Base-by-base conservation (phyloP, 2,329 filamentous ascomycete genomes). In the Alternaria sp. region DNA sequence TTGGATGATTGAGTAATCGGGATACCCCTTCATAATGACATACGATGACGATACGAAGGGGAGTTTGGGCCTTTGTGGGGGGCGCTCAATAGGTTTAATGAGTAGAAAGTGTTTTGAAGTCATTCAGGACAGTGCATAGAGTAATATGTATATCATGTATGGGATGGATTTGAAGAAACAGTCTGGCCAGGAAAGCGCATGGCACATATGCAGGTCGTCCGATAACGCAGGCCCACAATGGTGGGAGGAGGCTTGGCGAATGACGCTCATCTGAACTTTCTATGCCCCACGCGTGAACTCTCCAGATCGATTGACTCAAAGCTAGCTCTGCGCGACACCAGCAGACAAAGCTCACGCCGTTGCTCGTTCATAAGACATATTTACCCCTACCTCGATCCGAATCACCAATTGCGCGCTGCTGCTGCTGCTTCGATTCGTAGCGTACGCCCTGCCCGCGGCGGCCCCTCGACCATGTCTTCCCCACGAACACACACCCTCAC, bases 401-500 rank as follows among this genome's bases (percentile, higher is more conserved):
- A 4, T 8, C 8, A 7, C 8, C n/a, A 32, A 42, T 47, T 11
- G 8, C n/a, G 9, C n/a, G 4, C 18, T 41, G 3, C 26, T 7
- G 18, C 18, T 41, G 3, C 26, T 7, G 20, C 11, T 16, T 14
- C 32, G 32, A 14, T 14, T 14, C 12, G 14, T 16, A 14, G 32
- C 32, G 18, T 22, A 36, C 43, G 39, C 34, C 41, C 26, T 22
- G 53, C 32, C 30, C 38, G 18, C 55, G 11, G 59, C 48, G 51
- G 59, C 56, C 43, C 59, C 54, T 48, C 59, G 44, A 72, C 52
- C 47, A 71, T 71, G 66, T 54, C 63, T 32, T 63, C 62, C 3
- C 20, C 66, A 28, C 62, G 44, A 44, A 59, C 65, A 41, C 58
- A 62, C 54, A 67, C 63, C 16, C 63, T 86, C 54, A 73, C 73